phyloP scores from a whole-genome alignment of 164 flowering plant genomes.

The Dillenia suffruticosa region DNA sequence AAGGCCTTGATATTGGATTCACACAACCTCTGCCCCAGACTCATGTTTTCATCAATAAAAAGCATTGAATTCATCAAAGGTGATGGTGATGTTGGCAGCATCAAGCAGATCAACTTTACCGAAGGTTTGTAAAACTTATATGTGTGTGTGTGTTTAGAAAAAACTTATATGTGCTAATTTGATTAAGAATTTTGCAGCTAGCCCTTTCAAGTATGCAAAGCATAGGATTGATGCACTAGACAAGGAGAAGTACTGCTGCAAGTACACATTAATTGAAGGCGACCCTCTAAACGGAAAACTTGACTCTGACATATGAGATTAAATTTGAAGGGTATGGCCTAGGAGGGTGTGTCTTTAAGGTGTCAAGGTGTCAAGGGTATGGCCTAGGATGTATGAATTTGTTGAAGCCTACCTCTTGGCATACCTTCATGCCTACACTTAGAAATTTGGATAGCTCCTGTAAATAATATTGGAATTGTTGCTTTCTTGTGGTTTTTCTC shows the following conservation, averaged over 20 bases:
- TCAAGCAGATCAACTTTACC: constrained; percentile 26
- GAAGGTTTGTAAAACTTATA: constrained; percentile 17
- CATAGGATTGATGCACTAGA: constrained; percentile 20
- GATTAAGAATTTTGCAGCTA: constrained; percentile 6
- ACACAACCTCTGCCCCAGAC: constrained; percentile 23
- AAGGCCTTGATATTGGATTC: constrained; percentile 28
- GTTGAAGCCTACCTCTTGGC: constrained; percentile 15
- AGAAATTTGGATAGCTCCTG: too few species aligned
- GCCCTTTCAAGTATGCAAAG: constrained; percentile 11
- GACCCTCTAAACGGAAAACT: constrained; percentile 13
- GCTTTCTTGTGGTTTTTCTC: too few species aligned
- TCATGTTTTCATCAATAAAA: constrained; percentile 23
- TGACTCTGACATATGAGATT: constrained; percentile 6
- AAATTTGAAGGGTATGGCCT: constrained; percentile 6
- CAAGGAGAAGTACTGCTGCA: constrained; percentile 15
- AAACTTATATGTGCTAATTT: neutral
- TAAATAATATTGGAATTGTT: too few species aligned
- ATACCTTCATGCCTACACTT: constrained; percentile 4
- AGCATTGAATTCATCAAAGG: constrained; percentile 25
- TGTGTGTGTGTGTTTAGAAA: too few species aligned
- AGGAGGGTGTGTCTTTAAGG: constrained; percentile 17
- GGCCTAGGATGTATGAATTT: constrained; percentile 12
- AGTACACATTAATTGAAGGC: constrained; percentile 21
- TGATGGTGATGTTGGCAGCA: constrained; percentile 30
- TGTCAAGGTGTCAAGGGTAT: constrained; percentile 4